A percentile compares a stretch with the other conserved stretches of the same genome.
These are phyloP conservation scores for Hypoxylon rubiginosum DNA, from an alignment of 2,329 filamentous ascomycete genomes.

Conservation along the genomic window DNA sequence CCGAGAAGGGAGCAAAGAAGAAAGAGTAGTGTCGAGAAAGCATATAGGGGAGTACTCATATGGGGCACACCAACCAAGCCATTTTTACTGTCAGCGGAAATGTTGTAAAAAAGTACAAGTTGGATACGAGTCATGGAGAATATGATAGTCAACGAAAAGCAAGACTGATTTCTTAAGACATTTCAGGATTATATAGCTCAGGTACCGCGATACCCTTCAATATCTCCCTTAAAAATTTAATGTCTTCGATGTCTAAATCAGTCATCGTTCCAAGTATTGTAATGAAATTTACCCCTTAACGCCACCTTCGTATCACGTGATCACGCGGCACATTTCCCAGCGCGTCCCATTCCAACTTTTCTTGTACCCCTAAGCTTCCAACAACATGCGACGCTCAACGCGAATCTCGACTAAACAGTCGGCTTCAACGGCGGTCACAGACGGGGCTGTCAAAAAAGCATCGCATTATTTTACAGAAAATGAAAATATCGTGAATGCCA, in stretches of 20 bases:
- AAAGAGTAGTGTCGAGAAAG: background rate
- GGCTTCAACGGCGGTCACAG: background rate
- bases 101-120: constrained; percentile 7
- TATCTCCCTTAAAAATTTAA: background rate
- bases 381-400: constrained; percentile 48
- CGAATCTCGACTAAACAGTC: constrained; percentile 28
- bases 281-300: background rate
- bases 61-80: background rate
- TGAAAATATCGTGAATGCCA: background rate
- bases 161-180: constrained; percentile 4
- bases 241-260: no score
- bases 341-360: constrained; percentile 21
- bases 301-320: constrained; percentile 30
- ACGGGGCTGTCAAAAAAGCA: background rate
- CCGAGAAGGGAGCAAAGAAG: background rate
- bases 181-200: background rate
- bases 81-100: background rate
- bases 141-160: constrained; percentile 15
- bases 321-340: constrained; percentile 17
- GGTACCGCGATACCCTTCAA: background rate
- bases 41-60: background rate
- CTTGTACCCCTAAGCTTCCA: constrained; percentile 1
- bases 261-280: background rate
- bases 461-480: constrained; percentile 6
- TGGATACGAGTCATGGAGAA: constrained; percentile 13